Conservation (phyloP, 1,284 basidiomycete species). For the Tetrapyrgos nigripes region DNA sequence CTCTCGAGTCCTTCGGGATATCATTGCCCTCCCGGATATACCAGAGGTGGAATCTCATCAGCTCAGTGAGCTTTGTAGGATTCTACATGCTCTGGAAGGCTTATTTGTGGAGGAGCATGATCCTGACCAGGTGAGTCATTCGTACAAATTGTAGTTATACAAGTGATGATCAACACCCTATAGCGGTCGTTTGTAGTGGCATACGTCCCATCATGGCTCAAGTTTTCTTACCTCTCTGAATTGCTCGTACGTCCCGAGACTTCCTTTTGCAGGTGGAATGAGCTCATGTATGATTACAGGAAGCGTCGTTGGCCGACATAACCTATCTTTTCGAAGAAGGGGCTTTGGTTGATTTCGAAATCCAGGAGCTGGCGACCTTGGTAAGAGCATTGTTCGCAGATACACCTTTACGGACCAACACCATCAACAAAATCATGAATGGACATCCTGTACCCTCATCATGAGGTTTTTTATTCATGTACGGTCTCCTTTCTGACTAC, state of each 20-base stretch:
- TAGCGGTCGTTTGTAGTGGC: conserved; percentile 75
- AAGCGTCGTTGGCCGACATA: conserved; percentile 93
- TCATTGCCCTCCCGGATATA: conserved; percentile 88
- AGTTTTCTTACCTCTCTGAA: conserved; percentile 92
- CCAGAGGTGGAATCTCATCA: conserved; percentile 89
- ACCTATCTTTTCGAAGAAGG: conserved; percentile 93
- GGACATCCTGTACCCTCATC: conserved; percentile 54
- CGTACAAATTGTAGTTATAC: conserved; percentile 17
- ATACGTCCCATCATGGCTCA: conserved; percentile 92
- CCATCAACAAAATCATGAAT: conserved; percentile 74
- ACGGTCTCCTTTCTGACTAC: neutral
- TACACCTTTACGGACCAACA: conserved; percentile 80
- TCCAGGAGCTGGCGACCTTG: conserved; percentile 83
- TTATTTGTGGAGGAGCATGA: conserved; percentile 70
- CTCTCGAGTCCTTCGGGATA: conserved; percentile 72
- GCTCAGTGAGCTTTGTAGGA: conserved; percentile 82
- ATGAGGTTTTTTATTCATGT: too few relatives aligned
- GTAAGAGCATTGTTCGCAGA: conserved; percentile 92
- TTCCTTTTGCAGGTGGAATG: neutral
- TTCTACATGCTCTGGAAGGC: conserved; percentile 80
- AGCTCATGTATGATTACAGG: conserved; percentile 49
- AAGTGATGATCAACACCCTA: conserved; percentile 1
- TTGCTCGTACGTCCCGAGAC: conserved; percentile 68
- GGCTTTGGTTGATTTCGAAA: conserved; percentile 89
- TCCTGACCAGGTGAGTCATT: conserved; percentile 53